Evolutionary conservation across 73 alveolate species (phyloP).

Genomic region (Paramecium octaurelia): DNA sequence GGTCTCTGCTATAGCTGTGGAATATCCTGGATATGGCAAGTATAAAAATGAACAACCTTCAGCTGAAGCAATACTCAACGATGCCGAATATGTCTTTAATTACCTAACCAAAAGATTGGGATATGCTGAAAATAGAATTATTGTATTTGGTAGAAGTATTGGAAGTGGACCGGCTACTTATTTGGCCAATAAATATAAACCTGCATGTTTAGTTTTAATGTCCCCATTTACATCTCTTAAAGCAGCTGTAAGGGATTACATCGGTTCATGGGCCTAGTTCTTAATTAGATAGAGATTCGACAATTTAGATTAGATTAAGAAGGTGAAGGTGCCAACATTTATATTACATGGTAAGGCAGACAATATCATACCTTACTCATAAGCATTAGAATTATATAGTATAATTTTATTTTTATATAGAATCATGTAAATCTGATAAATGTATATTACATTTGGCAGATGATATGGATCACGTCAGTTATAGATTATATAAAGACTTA

Average conservation of each 20-base stretch:
- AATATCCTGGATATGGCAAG: conserved; percentile 95
- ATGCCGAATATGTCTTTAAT: conserved; percentile 83
- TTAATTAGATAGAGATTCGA: conserved; percentile 65
- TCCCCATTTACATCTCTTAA: conserved; percentile 76
- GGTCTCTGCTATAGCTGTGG: conserved; percentile 86
- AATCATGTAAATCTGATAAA: conserved; percentile 80
- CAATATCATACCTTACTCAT: conserved; percentile 63
- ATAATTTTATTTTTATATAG: conserved; percentile 44
- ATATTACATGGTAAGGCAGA: conserved; percentile 69
- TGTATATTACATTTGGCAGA: conserved; percentile 82
- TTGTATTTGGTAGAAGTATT: conserved; percentile 79
- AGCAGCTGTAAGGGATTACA: conserved; percentile 67
- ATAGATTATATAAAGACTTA: conserved; percentile 54
- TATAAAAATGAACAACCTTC: conserved; percentile 74
- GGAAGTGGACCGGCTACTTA: conserved; percentile 84
- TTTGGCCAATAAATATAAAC: conserved; percentile 52
- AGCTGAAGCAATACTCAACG: conserved; percentile 73
- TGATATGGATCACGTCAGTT: conserved; percentile 71
- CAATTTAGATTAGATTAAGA: conserved; percentile 66
- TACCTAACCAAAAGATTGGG: conserved; percentile 64
- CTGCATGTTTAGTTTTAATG: conserved; percentile 72
- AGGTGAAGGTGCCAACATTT: conserved; percentile 61
- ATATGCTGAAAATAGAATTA: conserved; percentile 50
- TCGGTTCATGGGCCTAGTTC: conserved; percentile 57
- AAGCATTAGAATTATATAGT: conserved; percentile 56